Conservation (phyloP, 208 protist species). For the Trypanosoma brucei region DNA sequence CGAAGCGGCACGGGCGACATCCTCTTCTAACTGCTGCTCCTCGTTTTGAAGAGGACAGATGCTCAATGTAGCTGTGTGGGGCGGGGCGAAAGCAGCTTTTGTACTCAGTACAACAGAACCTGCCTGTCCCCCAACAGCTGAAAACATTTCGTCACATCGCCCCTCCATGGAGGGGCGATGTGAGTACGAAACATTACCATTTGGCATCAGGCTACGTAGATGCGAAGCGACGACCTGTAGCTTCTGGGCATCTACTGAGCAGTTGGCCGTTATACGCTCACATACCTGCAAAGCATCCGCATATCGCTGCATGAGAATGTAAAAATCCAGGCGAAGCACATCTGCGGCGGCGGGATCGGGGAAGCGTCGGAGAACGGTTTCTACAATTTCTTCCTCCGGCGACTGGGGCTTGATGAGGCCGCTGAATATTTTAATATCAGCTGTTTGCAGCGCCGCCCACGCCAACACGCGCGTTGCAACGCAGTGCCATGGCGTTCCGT, state of each 20-base stretch:
- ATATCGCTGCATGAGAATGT: constrained; percentile 66
- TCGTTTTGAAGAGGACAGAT: constrained; percentile 16
- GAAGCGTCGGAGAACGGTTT: constrained; percentile 36
- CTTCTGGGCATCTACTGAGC: constrained; percentile 48
- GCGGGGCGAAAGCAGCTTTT: not conserved
- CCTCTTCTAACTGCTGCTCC: constrained; percentile 18
- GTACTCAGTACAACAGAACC: not conserved
- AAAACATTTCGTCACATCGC: not conserved
- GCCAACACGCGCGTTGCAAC: constrained; percentile 53
- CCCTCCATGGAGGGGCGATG: not conserved
- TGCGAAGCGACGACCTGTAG: constrained; percentile 53
- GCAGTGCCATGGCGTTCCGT: constrained; percentile 18
- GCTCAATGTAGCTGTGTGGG: not conserved
- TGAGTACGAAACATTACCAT: constrained; percentile 23
- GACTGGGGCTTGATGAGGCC: constrained; percentile 49
- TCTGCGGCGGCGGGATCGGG: constrained; percentile 20
- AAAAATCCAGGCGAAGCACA: constrained; percentile 47
- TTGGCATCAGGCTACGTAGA: constrained; percentile 47
- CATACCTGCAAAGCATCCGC: constrained; percentile 56
- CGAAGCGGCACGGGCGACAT: constrained; percentile 15
- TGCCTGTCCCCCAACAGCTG: not conserved
- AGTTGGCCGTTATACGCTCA: constrained; percentile 24
- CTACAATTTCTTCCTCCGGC: constrained; percentile 38
- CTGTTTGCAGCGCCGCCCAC: constrained; percentile 33
- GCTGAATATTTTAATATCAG: constrained; percentile 36